Conservation (phyloP, 179 eudicot species). For the Carnegiea gigantea region DNA sequence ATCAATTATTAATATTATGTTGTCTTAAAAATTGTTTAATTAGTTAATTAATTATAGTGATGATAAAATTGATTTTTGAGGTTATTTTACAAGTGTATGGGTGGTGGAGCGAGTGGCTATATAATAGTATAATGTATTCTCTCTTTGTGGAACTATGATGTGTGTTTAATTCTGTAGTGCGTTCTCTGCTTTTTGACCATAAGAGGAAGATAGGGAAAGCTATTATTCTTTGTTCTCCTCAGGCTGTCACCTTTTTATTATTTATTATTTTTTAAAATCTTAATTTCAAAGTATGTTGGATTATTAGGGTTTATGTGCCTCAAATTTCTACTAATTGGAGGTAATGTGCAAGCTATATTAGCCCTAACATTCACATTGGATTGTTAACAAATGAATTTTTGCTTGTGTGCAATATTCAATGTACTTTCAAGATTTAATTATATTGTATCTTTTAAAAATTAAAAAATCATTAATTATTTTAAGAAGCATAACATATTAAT, state of each 20-base stretch:
- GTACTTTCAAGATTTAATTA: no score
- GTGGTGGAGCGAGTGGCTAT: conserved; percentile 28
- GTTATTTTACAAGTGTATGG: conserved; percentile 19
- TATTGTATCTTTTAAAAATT: no score
- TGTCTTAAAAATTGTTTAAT: neutral
- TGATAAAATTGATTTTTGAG: neutral
- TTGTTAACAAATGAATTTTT: no score
- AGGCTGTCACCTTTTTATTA: conserved; percentile 6
- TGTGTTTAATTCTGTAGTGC: conserved; percentile 24
- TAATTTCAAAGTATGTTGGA: neutral
- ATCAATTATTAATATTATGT: neutral
- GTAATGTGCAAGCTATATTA: no score
- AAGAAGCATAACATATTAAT: no score
- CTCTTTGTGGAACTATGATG: conserved; percentile 44
- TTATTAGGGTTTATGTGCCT: neutral
- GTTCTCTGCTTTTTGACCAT: conserved; percentile 37
- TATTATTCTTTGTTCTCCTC: conserved; percentile 33
- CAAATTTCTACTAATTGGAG: neutral
- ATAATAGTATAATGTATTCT: conserved; percentile 28
- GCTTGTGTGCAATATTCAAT: no score
- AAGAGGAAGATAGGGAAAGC: conserved; percentile 26
- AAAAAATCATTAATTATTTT: no score
- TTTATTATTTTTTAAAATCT: neutral
- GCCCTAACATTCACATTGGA: neutral
- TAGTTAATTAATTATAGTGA: neutral